These are phyloP conservation scores for Tetraselmis striata DNA, from an alignment of 139 green algal species.

Conservation along the genomic window DNA sequence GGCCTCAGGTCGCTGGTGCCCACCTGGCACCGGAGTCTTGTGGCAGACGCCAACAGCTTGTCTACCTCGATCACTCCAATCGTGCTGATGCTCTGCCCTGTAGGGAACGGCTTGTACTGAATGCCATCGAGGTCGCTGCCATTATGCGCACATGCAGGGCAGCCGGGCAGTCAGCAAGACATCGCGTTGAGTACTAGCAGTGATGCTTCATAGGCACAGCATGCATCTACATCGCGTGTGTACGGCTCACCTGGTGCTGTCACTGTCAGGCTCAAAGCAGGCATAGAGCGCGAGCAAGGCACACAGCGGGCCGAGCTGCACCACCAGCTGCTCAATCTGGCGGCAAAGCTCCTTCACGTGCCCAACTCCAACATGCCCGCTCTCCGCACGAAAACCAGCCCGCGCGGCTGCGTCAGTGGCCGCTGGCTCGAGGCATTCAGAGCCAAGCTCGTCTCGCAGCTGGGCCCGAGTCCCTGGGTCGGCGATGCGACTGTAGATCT, in stretches of 20 bases:
- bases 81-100: neutral
- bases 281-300: neutral
- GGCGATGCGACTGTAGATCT: neutral
- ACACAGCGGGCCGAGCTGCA: neutral
- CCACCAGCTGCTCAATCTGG: neutral
- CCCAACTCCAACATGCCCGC: neutral
- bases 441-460: neutral
- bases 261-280: neutral
- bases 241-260: neutral
- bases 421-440: neutral
- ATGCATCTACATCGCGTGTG: too few relatives aligned
- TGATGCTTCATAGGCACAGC: too few relatives aligned
- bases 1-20: too few relatives aligned
- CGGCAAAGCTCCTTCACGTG: neutral
- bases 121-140: neutral
- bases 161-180: too few relatives aligned
- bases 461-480: neutral
- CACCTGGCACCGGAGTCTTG: neutral
- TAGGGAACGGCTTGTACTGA: neutral
- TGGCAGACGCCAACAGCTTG: neutral
- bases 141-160: too few relatives aligned
- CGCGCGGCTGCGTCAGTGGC: neutral
- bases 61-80: neutral
- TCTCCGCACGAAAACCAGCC: neutral
- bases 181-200: too few relatives aligned